Percentiles rank a stretch among this genome's conserved stretches.
These are phyloP conservation scores for Sporothrix phasma DNA, from an alignment of 2,329 filamentous ascomycete genomes.

Conservation along the genomic window DNA sequence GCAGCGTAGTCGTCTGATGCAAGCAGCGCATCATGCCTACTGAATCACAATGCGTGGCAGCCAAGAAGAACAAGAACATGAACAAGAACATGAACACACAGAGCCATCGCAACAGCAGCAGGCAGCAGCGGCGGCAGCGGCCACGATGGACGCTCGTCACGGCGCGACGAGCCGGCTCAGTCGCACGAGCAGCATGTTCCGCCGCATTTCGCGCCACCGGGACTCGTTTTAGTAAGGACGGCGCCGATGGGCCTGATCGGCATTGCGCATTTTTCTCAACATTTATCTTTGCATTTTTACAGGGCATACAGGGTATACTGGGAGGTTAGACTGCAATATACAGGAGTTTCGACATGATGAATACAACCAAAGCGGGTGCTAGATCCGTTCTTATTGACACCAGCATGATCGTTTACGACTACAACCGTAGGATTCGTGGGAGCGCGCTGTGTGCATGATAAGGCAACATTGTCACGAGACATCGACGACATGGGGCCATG, in stretches of 20 bases:
- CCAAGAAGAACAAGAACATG: not conserved
- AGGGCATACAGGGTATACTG: too few relatives aligned
- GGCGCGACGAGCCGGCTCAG: not conserved
- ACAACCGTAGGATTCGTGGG: not conserved
- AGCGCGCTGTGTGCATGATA: not conserved
- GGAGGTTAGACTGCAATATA: too few relatives aligned
- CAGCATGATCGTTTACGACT: not conserved
- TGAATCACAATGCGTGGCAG: not conserved
- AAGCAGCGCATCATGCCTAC: constrained; percentile 5
- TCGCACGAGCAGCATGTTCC: constrained; percentile 5
- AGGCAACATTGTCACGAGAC: not conserved
- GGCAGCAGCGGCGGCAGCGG: not conserved
- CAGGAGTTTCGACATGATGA: not conserved
- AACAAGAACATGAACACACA: too few relatives aligned
- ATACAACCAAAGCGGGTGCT: not conserved
- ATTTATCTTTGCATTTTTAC: not conserved
- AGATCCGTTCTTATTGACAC: not conserved
- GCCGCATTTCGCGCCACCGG: not conserved
- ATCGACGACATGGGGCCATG: too few relatives aligned
- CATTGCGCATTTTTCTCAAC: not conserved
- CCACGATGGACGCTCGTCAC: not conserved
- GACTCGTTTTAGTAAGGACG: not conserved
- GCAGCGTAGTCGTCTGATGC: constrained; percentile 9
- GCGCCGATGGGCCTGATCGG: too few relatives aligned
- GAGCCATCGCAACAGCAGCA: too few relatives aligned